phyloP scores from a whole-genome alignment of 306 rosid genomes.

The Astragalus glycyphyllos region DNA sequence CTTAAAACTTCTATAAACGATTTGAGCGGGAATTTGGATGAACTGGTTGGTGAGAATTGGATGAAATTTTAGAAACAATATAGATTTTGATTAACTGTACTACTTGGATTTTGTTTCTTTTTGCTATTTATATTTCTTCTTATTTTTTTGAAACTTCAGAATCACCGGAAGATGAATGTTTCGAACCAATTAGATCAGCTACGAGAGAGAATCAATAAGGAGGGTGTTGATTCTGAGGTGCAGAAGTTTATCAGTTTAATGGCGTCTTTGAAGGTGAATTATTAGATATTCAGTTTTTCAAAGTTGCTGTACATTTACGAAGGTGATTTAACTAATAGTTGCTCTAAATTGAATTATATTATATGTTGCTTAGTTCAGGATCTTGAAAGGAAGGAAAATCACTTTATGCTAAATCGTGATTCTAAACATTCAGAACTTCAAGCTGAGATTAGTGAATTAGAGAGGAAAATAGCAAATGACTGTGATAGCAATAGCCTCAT shows the following conservation, averaged over 20 bases:
- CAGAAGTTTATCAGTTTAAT: slow-evolving; percentile 56
- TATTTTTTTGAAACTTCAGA: slow-evolving; percentile 42
- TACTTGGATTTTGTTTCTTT: slow-evolving; percentile 29
- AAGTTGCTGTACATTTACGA: not conserved
- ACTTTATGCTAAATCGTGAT: slow-evolving; percentile 48
- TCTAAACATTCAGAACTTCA: slow-evolving; percentile 53
- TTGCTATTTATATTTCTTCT: not conserved
- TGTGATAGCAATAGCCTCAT: slow-evolving; percentile 47
- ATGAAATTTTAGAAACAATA: slow-evolving; percentile 1
- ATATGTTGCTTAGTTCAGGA: slow-evolving; percentile 56
- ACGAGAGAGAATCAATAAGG: slow-evolving; percentile 53
- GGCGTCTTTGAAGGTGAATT: slow-evolving; percentile 65
- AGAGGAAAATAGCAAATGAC: slow-evolving; percentile 56
- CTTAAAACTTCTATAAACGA: slow-evolving; percentile 4
- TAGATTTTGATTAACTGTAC: not conserved
- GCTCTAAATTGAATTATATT: slow-evolving; percentile 3
- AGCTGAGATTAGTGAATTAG: slow-evolving; percentile 62
- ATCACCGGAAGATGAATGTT: slow-evolving; percentile 49
- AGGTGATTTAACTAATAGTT: slow-evolving; percentile 4
- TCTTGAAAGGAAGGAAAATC: slow-evolving; percentile 65
- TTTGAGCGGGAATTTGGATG: slow-evolving; percentile 49
- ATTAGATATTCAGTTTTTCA: not conserved
- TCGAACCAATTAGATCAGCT: slow-evolving; percentile 56
- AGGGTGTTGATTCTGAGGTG: slow-evolving; percentile 56
- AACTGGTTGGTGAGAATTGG: slow-evolving; percentile 57